Conservation (phyloP, 2,329 filamentous ascomycete genomes). For the Aplosporella prunicola region DNA sequence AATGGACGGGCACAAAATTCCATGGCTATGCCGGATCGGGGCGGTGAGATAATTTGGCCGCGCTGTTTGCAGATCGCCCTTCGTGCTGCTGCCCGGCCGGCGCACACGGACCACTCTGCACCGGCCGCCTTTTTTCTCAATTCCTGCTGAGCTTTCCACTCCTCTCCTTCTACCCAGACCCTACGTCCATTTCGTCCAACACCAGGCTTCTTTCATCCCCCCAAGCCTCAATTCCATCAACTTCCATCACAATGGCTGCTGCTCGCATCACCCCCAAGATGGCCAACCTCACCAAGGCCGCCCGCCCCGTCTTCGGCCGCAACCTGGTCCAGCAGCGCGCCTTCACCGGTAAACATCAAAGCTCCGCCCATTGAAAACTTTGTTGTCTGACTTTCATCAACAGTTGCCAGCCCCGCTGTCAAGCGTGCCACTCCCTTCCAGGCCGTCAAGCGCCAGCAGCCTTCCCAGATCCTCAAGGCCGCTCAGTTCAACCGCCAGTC, state of each 20-base stretch:
- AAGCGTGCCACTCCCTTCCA: constrained; percentile 51
- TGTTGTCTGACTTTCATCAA: constrained; percentile 10
- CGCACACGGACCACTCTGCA: constrained; percentile 9
- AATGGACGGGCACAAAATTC: constrained; percentile 1
- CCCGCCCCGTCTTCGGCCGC: constrained; percentile 65
- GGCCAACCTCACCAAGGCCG: constrained; percentile 69
- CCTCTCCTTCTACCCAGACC: constrained; percentile 7
- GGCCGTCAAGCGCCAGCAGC: constrained; percentile 66
- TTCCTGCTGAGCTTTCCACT: constrained; percentile 8
- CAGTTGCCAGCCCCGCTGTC: constrained; percentile 13
- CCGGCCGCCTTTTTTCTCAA: constrained; percentile 10
- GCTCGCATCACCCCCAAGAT: constrained; percentile 68
- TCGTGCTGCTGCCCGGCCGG: constrained; percentile 6
- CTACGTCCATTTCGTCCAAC: constrained; percentile 10
- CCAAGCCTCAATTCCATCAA: constrained; percentile 18
- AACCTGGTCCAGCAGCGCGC: constrained; percentile 63
- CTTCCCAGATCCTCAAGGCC: constrained; percentile 56
- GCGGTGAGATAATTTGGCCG: constrained; percentile 8
- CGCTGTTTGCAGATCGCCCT: constrained; percentile 7
- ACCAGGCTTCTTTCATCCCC: constrained; percentile 10
- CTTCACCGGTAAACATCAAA: constrained; percentile 51
- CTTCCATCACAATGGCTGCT: constrained; percentile 66
- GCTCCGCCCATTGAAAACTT: constrained; percentile 24
- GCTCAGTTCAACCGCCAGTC: constrained; percentile 33
- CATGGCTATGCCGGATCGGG: constrained; percentile 9